A percentile compares a stretch with the other conserved stretches of the same genome.
phyloP scores from a whole-genome alignment of 495 filamentous ascomycete species.

The Xylaria telfairii region DNA sequence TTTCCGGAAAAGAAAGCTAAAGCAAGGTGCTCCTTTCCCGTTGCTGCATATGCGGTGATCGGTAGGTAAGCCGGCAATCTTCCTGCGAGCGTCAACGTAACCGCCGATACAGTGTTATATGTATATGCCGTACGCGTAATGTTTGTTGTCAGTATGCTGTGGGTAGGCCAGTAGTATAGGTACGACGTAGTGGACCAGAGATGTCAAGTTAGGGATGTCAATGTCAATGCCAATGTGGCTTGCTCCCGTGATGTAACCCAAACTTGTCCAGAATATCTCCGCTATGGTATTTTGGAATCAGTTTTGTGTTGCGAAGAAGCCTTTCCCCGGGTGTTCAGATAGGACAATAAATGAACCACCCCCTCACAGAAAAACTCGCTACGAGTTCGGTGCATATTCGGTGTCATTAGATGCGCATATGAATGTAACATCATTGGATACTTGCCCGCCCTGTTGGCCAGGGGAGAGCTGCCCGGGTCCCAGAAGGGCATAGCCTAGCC shows the following conservation, averaged over 20 bases:
- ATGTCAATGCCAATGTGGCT: background rate
- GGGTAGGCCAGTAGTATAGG: background rate
- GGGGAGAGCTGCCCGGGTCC: constrained; percentile 3
- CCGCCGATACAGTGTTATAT: background rate
- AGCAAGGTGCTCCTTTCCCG: constrained; percentile 14
- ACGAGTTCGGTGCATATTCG: constrained; percentile 24
- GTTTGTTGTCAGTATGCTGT: background rate
- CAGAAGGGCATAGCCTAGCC: constrained; percentile 4
- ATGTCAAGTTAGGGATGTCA: background rate
- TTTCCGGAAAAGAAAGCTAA: constrained; percentile 8
- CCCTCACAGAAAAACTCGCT: constrained; percentile 12
- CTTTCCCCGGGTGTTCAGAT: constrained; percentile 9
- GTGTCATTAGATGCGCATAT: constrained; percentile 22
- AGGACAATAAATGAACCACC: constrained; percentile 16
- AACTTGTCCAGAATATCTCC: constrained; percentile 2
- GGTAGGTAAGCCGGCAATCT: constrained; percentile 5
- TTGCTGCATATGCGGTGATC: constrained; percentile 13
- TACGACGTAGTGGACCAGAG: background rate
- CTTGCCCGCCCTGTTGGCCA: background rate
- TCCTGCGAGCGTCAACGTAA: constrained; percentile 1
- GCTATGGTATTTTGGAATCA: background rate
- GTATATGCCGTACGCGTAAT: constrained; percentile 2
- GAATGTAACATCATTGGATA: constrained; percentile 19
- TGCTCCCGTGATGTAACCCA: constrained; percentile 11
- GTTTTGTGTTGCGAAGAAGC: background rate